Conservation (phyloP, 768 basidiomycete species). For the Pleurotus salmoneostramineus region DNA sequence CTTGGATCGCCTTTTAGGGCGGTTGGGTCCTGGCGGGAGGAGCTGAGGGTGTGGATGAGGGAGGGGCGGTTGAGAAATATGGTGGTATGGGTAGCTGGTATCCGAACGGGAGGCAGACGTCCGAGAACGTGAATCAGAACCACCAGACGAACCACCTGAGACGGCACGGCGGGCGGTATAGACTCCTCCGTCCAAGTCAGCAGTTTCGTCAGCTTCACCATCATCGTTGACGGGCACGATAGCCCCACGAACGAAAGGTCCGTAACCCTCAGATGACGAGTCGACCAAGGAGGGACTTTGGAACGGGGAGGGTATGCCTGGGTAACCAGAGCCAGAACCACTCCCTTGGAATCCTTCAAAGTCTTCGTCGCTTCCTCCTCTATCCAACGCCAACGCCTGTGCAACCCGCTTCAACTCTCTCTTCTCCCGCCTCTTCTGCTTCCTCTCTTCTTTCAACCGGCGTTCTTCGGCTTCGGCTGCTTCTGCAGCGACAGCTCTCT, state of each 20-base stretch:
- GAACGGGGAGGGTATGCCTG: constrained; percentile 15
- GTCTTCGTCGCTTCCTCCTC: constrained; percentile 29
- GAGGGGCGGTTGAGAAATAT: not conserved
- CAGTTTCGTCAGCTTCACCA: constrained; percentile 42
- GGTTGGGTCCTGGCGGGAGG: constrained; percentile 13
- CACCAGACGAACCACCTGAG: constrained; percentile 28
- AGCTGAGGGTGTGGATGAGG: not conserved
- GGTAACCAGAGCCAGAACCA: constrained; percentile 19
- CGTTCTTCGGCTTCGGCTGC: constrained; percentile 35
- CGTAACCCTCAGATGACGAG: constrained; percentile 13
- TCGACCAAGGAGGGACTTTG: constrained; percentile 9
- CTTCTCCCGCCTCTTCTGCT: constrained; percentile 39
- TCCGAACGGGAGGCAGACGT: constrained; percentile 45
- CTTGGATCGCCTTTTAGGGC: constrained; percentile 11
- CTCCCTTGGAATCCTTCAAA: constrained; percentile 73
- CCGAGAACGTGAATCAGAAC: constrained; percentile 59
- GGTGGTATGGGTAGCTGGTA: not conserved
- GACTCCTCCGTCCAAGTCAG: constrained; percentile 56
- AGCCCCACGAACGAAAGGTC: constrained; percentile 11
- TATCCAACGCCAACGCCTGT: constrained; percentile 31
- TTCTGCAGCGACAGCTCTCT: constrained; percentile 21
- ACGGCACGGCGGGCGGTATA: constrained; percentile 38
- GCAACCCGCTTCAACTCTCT: constrained; percentile 40
- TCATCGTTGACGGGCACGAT: constrained; percentile 18
- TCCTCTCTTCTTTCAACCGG: constrained; percentile 42